phyloP scores from a whole-genome alignment of 2,329 filamentous ascomycete genomes.

The Kalaharituber pfeilii region DNA sequence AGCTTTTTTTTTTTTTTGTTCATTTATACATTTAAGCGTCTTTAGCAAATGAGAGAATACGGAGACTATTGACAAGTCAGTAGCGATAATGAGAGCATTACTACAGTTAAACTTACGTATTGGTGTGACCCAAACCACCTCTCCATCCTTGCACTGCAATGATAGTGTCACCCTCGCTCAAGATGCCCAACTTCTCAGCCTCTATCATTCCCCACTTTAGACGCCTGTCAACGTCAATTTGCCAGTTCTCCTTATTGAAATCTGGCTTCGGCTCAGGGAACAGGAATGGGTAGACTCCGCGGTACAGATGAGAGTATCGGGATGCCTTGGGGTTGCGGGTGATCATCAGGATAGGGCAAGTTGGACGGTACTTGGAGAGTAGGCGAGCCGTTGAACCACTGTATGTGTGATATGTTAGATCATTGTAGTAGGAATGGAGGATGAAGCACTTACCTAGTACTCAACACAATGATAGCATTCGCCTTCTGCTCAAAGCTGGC shows the following conservation, averaged over 20 bases:
- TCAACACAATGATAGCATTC: conserved; percentile 86
- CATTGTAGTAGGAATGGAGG: background rate
- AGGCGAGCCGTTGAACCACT: conserved; percentile 82
- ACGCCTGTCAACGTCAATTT: conserved; percentile 93
- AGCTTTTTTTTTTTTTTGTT: too few species aligned
- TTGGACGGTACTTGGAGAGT: conserved; percentile 93
- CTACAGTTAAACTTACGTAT: conserved; percentile 45
- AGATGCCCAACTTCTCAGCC: conserved; percentile 64
- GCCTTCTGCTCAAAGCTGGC: conserved; percentile 92
- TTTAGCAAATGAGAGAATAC: conserved; percentile 10
- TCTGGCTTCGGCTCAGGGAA: conserved; percentile 90
- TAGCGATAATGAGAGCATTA: too few species aligned
- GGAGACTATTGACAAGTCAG: conserved; percentile 7
- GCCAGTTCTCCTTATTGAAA: conserved; percentile 85
- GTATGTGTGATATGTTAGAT: conserved; percentile 20
- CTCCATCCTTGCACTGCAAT: conserved; percentile 83
- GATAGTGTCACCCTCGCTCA: conserved; percentile 55
- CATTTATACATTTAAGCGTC: too few species aligned
- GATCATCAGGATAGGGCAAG: conserved; percentile 99
- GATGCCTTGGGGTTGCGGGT: conserved; percentile 71
- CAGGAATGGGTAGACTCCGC: conserved; percentile 93
- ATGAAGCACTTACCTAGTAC: conserved; percentile 48
- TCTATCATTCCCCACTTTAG: conserved; percentile 92
- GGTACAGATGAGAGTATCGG: conserved; percentile 86
- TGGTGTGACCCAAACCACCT: conserved; percentile 81